Percentiles rank a stretch among this genome's conserved stretches.
Conservation (phyloP, 2,329 filamentous ascomycete genomes). For the Septoria linicola region DNA sequence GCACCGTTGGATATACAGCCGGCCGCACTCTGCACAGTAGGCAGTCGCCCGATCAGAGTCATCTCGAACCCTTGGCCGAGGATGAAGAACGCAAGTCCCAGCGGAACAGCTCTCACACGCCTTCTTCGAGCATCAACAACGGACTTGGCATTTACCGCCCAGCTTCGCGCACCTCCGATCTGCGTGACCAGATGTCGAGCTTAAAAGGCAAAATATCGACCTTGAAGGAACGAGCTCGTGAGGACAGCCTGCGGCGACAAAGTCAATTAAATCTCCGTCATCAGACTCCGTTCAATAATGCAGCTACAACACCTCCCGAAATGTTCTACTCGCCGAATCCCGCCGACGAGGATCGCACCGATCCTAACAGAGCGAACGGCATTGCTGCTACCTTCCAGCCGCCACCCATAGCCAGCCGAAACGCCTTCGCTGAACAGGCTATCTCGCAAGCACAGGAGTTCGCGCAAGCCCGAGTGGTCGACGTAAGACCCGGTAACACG, state of each 20-base stretch:
- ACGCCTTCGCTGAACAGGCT: conserved; percentile 14
- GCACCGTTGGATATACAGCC: conserved; percentile 15
- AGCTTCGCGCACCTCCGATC: conserved; percentile 67
- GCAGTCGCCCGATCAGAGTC: conserved; percentile 41
- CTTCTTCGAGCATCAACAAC: conserved; percentile 21
- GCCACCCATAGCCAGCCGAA: neutral
- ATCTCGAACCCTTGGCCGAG: conserved; percentile 45
- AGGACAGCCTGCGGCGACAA: conserved; percentile 73
- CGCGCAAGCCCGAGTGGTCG: conserved; percentile 19
- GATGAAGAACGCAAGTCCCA: conserved; percentile 34
- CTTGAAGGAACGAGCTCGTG: conserved; percentile 73
- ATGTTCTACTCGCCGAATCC: conserved; percentile 29
- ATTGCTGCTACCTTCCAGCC: neutral
- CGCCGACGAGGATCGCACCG: neutral
- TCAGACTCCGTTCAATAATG: conserved; percentile 75
- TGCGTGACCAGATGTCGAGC: conserved; percentile 82
- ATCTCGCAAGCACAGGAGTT: conserved; percentile 3
- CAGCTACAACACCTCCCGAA: conserved; percentile 40
- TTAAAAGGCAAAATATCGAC: conserved; percentile 82
- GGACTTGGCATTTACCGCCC: conserved; percentile 58
- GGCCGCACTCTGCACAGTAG: conserved; percentile 35
- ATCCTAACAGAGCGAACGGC: neutral
- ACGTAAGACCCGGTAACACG: conserved; percentile 17
- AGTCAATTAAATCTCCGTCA: conserved; percentile 70
- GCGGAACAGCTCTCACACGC: conserved; percentile 18